Evolutionary conservation across 495 filamentous ascomycete species (phyloP).

Genomic region (Penicillium fimorum): DNA sequence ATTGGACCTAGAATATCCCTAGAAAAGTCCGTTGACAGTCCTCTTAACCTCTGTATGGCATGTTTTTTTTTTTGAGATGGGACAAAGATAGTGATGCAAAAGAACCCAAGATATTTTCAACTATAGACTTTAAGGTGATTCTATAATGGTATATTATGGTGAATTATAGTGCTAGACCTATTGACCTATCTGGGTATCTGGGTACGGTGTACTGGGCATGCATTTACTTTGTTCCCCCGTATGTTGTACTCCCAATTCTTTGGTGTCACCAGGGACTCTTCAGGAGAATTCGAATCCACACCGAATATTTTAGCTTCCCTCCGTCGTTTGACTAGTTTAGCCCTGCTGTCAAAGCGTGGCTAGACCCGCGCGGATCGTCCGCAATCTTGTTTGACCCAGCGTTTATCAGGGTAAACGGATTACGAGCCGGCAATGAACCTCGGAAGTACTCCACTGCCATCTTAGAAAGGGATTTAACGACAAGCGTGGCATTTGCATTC

Average conservation of each 20-base stretch:
- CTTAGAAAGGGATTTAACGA: neutral
- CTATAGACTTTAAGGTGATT: neutral
- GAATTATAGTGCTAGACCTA: neutral
- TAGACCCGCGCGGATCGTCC: neutral
- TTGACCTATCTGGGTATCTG: neutral
- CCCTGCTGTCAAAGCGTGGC: constrained; percentile 9
- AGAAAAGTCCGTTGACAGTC: too few relatives aligned
- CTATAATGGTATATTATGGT: neutral
- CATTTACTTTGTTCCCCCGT: neutral
- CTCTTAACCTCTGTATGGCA: neutral
- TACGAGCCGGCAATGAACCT: neutral
- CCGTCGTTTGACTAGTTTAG: constrained; percentile 7
- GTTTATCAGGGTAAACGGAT: neutral
- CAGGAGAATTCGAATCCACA: neutral
- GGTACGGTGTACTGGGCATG: constrained; percentile 3
- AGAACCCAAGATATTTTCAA: neutral
- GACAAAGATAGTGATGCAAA: neutral
- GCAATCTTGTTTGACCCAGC: neutral
- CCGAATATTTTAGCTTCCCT: constrained; percentile 2
- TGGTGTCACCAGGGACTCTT: neutral
- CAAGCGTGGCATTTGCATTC: neutral
- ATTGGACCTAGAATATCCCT: neutral
- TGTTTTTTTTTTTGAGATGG: neutral
- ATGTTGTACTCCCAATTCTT: neutral
- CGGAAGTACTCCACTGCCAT: neutral